Percentiles rank a stretch among this genome's conserved stretches.
Conservation (phyloP, 345 rosid genomes). For the Eucalyptus sideroxylon region DNA sequence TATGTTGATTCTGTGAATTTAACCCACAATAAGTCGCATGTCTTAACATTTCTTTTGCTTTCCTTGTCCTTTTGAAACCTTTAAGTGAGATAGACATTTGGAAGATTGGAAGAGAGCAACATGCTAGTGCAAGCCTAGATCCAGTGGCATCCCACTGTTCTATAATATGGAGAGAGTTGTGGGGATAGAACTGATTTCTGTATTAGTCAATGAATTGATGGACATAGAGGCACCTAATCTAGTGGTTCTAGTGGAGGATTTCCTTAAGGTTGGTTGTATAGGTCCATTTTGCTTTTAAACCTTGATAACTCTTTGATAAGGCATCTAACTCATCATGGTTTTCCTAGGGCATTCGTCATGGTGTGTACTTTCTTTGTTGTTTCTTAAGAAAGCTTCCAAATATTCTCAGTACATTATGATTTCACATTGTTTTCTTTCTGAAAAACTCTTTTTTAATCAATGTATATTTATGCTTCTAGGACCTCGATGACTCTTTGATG, state of each 20-base stretch:
- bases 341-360: not conserved
- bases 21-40: not conserved
- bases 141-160: not conserved
- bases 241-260: not conserved
- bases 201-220: not conserved
- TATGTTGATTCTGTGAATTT: not conserved
- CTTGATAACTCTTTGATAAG: not conserved
- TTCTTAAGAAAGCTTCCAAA: not conserved
- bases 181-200: not conserved
- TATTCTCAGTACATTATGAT: not conserved
- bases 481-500: not conserved
- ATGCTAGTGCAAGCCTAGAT: not conserved
- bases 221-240: not conserved
- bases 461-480: not conserved
- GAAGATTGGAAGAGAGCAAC: not conserved
- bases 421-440: not conserved
- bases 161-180: not conserved
- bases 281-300: not conserved
- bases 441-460: not conserved
- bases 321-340: not conserved
- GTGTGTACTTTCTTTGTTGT: not conserved
- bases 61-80: not conserved
- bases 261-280: not conserved
- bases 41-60: not conserved
- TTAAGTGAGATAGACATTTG: not conserved